Evolutionary conservation across 345 rosid species (phyloP), one percentile per base, ranked within the genome.

Genomic region (Euclidium syriacum): DNA sequence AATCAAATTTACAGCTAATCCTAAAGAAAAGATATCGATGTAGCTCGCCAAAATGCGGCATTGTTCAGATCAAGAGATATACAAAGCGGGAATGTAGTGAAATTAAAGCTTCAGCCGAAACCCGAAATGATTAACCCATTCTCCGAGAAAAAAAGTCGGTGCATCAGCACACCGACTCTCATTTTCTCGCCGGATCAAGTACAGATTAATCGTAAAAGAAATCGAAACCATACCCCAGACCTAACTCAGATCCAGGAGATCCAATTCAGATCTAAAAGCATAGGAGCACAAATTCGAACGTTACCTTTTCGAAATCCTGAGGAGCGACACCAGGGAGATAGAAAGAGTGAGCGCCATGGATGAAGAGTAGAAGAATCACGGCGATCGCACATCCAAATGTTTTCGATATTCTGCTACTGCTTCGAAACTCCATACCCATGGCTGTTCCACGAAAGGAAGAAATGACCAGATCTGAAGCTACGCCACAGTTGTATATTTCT

Each of bases 311-410:
- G 80, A 92, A 89, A 79, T 92, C 96, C 77, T 82, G 79, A 52
- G 98, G 98, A 40, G 95, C 96, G 71, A 92, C 98, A 57, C 98
- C 98, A 7, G 98, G 98, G 66, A 92, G 98, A 77, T 92, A 92
- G 83, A 92, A 92, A 78, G 80, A 82, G 76, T 76, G 76, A 23
- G 62, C 77, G 67, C 76, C 79, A 62, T 82, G 89, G 78, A 87
- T 67, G 40, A 81, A 76, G 43, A 77, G 64, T 18, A 82, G 73
- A 47, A 73, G 24, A 58, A 82, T 14, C 17, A 80, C 53, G 6
- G 62, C 70, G 38, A 70, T 52, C 63, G 46, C 54, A 16, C 68
- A 67, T 73, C 58, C 55, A 69, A 55, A 46, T 48, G 40, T 10
- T 41, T 49, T 58, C 15, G 30, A 39, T 30, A 62, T n/a, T 30